Conservation (phyloP, 148 eudicot species). For the Rhododendron kiyosumense region DNA sequence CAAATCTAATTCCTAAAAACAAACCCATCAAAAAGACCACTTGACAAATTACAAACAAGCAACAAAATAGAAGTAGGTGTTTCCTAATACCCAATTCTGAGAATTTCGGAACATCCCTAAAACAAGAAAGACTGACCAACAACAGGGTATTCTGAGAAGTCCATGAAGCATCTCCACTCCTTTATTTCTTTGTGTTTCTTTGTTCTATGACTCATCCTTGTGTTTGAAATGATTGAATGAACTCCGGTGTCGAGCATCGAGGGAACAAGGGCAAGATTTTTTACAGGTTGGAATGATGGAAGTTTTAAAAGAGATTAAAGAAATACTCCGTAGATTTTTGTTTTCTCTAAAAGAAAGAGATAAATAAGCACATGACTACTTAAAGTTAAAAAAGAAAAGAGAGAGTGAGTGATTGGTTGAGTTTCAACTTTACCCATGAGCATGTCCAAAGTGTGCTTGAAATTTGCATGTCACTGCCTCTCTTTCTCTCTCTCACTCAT, state of each 20-base stretch:
- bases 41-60: not conserved
- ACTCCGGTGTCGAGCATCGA: conserved; percentile 31
- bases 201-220: conserved; percentile 2
- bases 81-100: conserved; percentile 7
- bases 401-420: not conserved
- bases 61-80: conserved; percentile 2
- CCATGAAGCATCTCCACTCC: not conserved
- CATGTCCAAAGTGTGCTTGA: not conserved
- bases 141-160: conserved; percentile 17
- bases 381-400: not conserved
- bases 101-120: conserved; percentile 13
- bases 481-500: not conserved
- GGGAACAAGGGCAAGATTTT: conserved; percentile 25
- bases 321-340: not conserved
- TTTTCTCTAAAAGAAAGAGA: not conserved
- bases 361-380: not conserved
- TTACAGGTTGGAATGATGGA: conserved; percentile 23
- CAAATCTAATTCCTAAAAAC: not conserved
- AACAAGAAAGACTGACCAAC: conserved; percentile 20
- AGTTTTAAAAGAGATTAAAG: not conserved
- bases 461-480: not conserved
- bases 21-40: conserved; percentile 6
- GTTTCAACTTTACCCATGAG: not conserved
- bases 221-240: conserved; percentile 21
- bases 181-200: conserved; percentile 6